Evolutionary conservation across 2,329 filamentous ascomycete species (phyloP), one percentile per base, ranked within the genome.

Genomic region (Paracoccidioides lutzii): DNA sequence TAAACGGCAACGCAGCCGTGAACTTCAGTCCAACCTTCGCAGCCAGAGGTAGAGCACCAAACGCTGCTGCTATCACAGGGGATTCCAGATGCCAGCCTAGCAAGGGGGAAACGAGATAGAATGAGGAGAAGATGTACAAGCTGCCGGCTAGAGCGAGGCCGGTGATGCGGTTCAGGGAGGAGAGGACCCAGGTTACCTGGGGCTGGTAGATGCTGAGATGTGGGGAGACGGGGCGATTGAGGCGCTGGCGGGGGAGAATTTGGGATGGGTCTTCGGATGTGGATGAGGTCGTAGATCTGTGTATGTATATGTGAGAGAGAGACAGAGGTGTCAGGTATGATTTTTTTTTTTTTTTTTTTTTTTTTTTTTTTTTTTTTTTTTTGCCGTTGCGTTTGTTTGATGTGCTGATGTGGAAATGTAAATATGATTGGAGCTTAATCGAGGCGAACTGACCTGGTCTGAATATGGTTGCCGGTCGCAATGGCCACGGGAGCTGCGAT

Each of bases 121-220:
- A 81, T 62, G 83, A 73, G 60, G 86, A 83, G 77, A 88, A 95
- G 69, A 82, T 72, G 79, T 96, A 96, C 60, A 95, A 78, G 52
- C 77, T 73, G 61, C 85, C 87, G 58, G 83, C 84, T 62, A 94
- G 79, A 58, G 78, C 72, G 67, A 79, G 74, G 65, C 88, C 90
- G n/a, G 88, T 91, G 75, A 95, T 82, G 66, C 90, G 89, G 76
- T 90, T 87, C 73, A 88, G 79, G 57, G 77, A 82, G 64, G 83
- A 84, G 63, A 79, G 78, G 72, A 88, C 84, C 85, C 84, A 95
- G 64, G 88, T 93, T 75, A 96, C 87, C 72, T 88, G 83, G 58
- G 85, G 81, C 71, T 82, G 80, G 83, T 96, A 96, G 80, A 94
- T 90, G 67, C 75, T 71, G 60, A 96, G 81, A 70, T 96, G 90